Evolutionary conservation across 1,139 yeast species (phyloP).

Genomic region (Suhomyces coccinellae): DNA sequence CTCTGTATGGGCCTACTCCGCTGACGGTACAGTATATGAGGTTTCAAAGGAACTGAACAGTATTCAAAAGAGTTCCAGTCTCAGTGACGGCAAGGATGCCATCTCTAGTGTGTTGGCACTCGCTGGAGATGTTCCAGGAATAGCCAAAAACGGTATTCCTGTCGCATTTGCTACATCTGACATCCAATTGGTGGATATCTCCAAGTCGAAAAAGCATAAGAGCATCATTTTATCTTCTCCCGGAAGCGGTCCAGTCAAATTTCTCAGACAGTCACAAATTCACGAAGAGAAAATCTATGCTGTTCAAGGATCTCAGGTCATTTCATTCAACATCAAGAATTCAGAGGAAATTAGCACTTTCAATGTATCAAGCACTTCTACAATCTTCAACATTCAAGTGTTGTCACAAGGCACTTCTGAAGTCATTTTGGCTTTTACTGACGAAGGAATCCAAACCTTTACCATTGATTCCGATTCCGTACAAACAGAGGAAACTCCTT

Average conservation of each 20-base stretch:
- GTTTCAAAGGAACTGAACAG: constrained; percentile 20
- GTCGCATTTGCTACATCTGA: constrained; percentile 12
- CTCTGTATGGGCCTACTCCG: constrained; percentile 23
- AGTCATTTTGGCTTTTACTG: constrained; percentile 29
- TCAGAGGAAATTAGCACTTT: constrained; percentile 4
- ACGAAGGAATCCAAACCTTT: constrained; percentile 35
- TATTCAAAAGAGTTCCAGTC: constrained; percentile 18
- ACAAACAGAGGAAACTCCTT: constrained; percentile 10
- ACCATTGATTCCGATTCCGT: constrained; percentile 21
- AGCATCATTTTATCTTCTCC: constrained; percentile 4
- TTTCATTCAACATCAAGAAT: constrained; percentile 7
- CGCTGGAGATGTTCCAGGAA: constrained; percentile 10
- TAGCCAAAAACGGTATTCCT: constrained; percentile 11
- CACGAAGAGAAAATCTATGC: constrained; percentile 11
- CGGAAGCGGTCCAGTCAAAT: not conserved
- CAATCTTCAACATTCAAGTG: constrained; percentile 11
- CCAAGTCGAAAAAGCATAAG: constrained; percentile 15
- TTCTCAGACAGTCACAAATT: constrained; percentile 10
- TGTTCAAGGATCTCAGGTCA: constrained; percentile 6
- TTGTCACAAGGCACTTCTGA: constrained; percentile 13
- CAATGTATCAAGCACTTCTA: constrained; percentile 4
- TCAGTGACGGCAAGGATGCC: constrained; percentile 14
- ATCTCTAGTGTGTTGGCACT: constrained; percentile 12
- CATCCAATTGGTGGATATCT: constrained; percentile 14
- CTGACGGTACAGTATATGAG: constrained; percentile 17